Conservation (phyloP, 75 land plant species). For the Larix kaempferi region DNA sequence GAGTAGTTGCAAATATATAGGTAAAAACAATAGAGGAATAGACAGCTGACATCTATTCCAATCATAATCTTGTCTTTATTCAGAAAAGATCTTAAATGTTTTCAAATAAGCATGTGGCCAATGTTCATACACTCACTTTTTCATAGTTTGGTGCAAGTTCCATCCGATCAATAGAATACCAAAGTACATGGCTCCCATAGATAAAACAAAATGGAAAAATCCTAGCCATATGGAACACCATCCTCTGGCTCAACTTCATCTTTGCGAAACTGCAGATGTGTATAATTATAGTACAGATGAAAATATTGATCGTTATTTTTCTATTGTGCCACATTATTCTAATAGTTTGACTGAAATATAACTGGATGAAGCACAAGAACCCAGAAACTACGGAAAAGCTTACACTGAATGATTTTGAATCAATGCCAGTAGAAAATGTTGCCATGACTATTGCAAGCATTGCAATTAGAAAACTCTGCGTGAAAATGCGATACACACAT, state of each 20-base stretch:
- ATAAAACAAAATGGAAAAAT: constrained; percentile 96
- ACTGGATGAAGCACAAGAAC: no score
- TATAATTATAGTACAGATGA: no score
- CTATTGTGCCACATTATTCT: no score
- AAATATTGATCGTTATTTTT: no score
- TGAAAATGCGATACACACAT: neutral
- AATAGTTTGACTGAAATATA: no score
- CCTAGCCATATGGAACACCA: constrained; percentile 94
- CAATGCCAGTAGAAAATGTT: constrained; percentile 92
- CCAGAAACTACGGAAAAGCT: neutral
- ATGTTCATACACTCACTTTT: constrained; percentile 44
- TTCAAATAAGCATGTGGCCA: neutral
- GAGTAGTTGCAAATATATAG: neutral
- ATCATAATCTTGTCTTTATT: neutral
- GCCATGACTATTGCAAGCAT: constrained; percentile 76
- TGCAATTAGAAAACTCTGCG: constrained; percentile 89
- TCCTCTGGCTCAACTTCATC: constrained; percentile 53
- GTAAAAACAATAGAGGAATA: neutral
- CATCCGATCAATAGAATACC: constrained; percentile 92
- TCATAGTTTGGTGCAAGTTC: constrained; percentile 77
- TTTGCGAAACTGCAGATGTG: constrained; percentile 26
- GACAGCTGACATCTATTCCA: neutral
- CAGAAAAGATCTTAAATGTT: neutral
- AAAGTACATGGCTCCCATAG: constrained; percentile 96
- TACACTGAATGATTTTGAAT: constrained; percentile 82